phyloP scores from a whole-genome alignment of 1,284 basidiomycete species.

The Trametes pubescens region DNA sequence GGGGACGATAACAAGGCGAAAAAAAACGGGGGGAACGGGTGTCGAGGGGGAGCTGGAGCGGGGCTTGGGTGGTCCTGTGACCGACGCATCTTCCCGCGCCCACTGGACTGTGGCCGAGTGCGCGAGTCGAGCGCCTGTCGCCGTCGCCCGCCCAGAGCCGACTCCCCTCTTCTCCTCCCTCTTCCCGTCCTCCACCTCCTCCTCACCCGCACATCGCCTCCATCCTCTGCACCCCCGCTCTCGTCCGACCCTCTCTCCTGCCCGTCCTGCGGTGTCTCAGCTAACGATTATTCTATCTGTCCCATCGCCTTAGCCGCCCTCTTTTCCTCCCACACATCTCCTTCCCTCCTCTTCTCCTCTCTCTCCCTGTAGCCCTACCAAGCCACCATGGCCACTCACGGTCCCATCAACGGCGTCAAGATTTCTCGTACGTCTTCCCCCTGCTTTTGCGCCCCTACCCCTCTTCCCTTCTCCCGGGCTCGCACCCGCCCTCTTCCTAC shows the following conservation, averaged over 20 bases:
- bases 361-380: slow-evolving; percentile 41
- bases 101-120: slow-evolving; percentile 3
- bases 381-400: slow-evolving; percentile 71
- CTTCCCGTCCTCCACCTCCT: slow-evolving; percentile 10
- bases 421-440: slow-evolving; percentile 76
- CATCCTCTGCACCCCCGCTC: slow-evolving; percentile 12
- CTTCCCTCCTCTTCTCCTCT: slow-evolving; percentile 30
- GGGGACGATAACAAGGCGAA: not conserved
- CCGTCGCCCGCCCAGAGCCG: slow-evolving; percentile 24
- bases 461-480: slow-evolving; percentile 40
- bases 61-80: slow-evolving; percentile 10
- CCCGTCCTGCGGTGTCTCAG: slow-evolving; percentile 3
- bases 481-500: slow-evolving; percentile 17
- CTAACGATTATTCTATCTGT: slow-evolving; percentile 23
- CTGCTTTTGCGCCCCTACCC: slow-evolving; percentile 28
- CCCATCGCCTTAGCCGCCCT: slow-evolving; percentile 11
- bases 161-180: slow-evolving; percentile 21
- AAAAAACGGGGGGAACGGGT: not conserved
- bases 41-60: slow-evolving; percentile 3
- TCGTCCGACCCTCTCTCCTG: not conserved
- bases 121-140: not conserved
- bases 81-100: slow-evolving; percentile 3
- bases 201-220: slow-evolving; percentile 5
- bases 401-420: slow-evolving; percentile 91
- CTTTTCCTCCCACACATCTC: slow-evolving; percentile 14